Conservation (phyloP, 805 yeast genomes). For the Yamadazyma nakazawae region DNA sequence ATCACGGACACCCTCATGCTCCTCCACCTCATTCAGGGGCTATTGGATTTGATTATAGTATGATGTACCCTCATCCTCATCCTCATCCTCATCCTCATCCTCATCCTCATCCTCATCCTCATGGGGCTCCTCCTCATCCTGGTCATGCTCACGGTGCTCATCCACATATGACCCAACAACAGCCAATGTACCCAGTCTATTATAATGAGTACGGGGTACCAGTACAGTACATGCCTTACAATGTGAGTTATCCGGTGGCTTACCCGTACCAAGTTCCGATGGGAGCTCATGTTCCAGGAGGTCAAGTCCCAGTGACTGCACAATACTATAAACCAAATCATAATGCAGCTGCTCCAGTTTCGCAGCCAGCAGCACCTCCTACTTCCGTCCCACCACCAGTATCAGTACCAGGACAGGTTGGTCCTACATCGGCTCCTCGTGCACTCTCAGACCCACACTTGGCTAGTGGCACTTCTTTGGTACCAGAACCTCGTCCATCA, state of each 20-base stretch:
- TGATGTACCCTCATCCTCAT: background rate
- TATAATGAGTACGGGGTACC: slow-evolving; percentile 14
- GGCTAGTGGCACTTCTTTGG: background rate
- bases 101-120: slow-evolving; percentile 1
- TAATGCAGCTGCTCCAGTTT: background rate
- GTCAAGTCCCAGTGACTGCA: slow-evolving; percentile 1
- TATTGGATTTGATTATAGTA: background rate
- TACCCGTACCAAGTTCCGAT: slow-evolving; percentile 3
- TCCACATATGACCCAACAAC: background rate
- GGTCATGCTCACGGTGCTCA: background rate
- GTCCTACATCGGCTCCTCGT: background rate
- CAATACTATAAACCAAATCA: background rate
- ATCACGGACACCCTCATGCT: background rate
- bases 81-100: background rate
- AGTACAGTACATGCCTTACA: slow-evolving; percentile 10
- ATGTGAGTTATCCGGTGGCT: slow-evolving; percentile 3
- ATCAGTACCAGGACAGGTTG: background rate
- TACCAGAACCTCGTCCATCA: background rate
- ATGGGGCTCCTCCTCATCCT: too few species aligned
- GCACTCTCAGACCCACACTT: slow-evolving; percentile 2
- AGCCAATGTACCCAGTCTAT: slow-evolving; percentile 7
- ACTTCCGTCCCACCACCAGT: slow-evolving; percentile 4
- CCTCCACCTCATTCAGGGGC: slow-evolving; percentile 1
- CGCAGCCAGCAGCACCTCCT: background rate
- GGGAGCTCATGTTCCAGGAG: background rate